phyloP scores from a whole-genome alignment of 164 flowering plant genomes.

The Taxillus chinensis region DNA sequence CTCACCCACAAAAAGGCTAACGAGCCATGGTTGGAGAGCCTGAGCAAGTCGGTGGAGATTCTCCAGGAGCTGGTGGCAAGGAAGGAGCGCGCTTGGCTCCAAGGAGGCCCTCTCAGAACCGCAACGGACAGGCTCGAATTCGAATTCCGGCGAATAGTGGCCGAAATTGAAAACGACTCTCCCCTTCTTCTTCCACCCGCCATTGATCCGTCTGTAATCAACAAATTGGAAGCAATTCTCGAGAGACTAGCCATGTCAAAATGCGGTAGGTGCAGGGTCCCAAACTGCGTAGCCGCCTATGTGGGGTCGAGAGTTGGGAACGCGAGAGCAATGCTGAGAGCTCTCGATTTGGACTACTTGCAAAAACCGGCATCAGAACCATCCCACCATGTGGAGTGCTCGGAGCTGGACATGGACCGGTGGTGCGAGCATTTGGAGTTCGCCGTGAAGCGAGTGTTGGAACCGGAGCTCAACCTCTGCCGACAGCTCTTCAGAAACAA shows the following conservation, averaged over 20 bases:
- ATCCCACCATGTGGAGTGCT: conserved; percentile 18
- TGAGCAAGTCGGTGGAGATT: conserved; percentile 22
- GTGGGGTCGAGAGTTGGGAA: conserved; percentile 28
- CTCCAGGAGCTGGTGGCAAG: conserved; percentile 21
- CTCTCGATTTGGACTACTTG: conserved; percentile 38
- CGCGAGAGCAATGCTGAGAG: conserved; percentile 21
- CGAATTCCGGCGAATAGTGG: conserved; percentile 30
- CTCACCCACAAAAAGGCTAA: conserved; percentile 21
- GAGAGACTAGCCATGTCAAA: conserved; percentile 13
- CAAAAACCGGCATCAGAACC: conserved; percentile 19
- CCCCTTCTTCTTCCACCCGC: background rate
- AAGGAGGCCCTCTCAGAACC: conserved; percentile 29
- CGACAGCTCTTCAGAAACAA: conserved; percentile 25
- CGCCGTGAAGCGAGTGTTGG: conserved; percentile 29
- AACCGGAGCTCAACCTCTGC: conserved; percentile 35
- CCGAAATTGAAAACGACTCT: conserved; percentile 10
- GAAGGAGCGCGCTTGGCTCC: conserved; percentile 17
- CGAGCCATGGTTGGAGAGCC: conserved; percentile 14
- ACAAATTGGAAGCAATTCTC: conserved; percentile 30
- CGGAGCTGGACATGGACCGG: conserved; percentile 20
- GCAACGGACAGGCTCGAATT: conserved; percentile 31
- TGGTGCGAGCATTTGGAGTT: conserved; percentile 50
- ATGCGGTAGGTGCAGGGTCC: conserved; percentile 15
- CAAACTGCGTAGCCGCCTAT: conserved; percentile 24
- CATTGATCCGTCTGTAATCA: conserved; percentile 1